Evolutionary conservation across 148 eudicot genomes (phyloP).

Genomic region (Silene conica): DNA sequence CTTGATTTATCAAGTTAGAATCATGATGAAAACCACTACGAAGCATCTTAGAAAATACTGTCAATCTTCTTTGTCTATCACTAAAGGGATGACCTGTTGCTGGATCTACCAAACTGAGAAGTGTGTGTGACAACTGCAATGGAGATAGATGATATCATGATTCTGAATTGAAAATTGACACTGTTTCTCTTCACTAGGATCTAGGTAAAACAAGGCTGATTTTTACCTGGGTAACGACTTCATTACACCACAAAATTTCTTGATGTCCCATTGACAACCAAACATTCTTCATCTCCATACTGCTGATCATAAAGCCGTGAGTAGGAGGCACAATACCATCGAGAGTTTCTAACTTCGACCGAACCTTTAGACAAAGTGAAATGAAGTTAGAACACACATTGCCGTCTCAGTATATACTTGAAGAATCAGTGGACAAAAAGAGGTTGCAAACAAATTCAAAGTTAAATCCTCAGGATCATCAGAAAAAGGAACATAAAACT

Average conservation of each 20-base stretch:
- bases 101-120: conserved; percentile 76
- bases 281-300: conserved; percentile 79
- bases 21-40: conserved; percentile 69
- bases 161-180: not conserved
- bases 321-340: conserved; percentile 90
- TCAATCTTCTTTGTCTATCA: conserved; percentile 61
- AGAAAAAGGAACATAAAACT: conserved; percentile 1
- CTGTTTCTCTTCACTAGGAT: conserved; percentile 5
- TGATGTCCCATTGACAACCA: conserved; percentile 99
- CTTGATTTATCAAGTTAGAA: conserved; percentile 42
- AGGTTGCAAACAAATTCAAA: not conserved
- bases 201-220: conserved; percentile 1
- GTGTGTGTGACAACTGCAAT: conserved; percentile 90
- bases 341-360: conserved; percentile 79
- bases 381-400: conserved; percentile 14
- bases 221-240: conserved; percentile 82
- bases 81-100: conserved; percentile 57
- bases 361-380: conserved; percentile 49
- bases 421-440: conserved; percentile 13
- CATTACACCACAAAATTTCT: conserved; percentile 94
- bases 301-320: conserved; percentile 84
- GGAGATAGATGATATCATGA: conserved; percentile 24
- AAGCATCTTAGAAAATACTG: conserved; percentile 76
- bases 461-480: conserved; percentile 3
- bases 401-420: conserved; percentile 9